Evolutionary conservation across 371 early-diverging fungal species (phyloP), one percentile per base, ranked within the genome.

Genomic region (Fennellomyces sp.): DNA sequence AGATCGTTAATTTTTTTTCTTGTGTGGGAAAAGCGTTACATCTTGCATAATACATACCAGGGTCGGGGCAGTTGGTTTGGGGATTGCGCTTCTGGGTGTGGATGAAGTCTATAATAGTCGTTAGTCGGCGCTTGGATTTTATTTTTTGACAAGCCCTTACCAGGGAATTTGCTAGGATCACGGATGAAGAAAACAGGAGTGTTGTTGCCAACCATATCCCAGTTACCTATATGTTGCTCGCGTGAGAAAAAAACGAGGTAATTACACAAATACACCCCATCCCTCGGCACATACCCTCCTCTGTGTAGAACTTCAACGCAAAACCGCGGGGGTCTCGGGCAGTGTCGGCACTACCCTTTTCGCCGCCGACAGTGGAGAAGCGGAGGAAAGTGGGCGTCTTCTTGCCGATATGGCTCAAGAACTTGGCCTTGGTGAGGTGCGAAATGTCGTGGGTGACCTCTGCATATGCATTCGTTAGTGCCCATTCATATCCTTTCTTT

Each of bases 71-170:
- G 70, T 90, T 87, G 55, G 89, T 89, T 58, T 82, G 84, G 21
- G 92, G 90, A 72, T 91, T 79, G 51, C 89, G 84, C 82, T 91
- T 91, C 73, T 89, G 91, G 38, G 90, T 89, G 76, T 91, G 92
- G 69, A 91, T 90, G 67, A 91, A 89, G 66, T 91, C 91, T 56
- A 35, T 29, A 42, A n/a, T 50, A 11, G 27, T 50, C 2, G 53
- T 35, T 5, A 35, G 25, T 35, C 53, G 31, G 53, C 53, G 53
- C 11, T 52, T 11, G n/a, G 17, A 28, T 39, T 13, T n/a, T 39
- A 29, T 31, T 26, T 31, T 31, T 52, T 52, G 52, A 51, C 29
- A n/a, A 27, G 30, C 8, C 58, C 50, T 15, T 27, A 48, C 56
- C 70, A 39, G 92, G 91, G 78, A 90, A 91, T 78, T 92, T 91